These are phyloP conservation scores for Cercospora zeae-maydis DNA, from an alignment of 2,329 filamentous ascomycete species.

Conservation along the genomic window DNA sequence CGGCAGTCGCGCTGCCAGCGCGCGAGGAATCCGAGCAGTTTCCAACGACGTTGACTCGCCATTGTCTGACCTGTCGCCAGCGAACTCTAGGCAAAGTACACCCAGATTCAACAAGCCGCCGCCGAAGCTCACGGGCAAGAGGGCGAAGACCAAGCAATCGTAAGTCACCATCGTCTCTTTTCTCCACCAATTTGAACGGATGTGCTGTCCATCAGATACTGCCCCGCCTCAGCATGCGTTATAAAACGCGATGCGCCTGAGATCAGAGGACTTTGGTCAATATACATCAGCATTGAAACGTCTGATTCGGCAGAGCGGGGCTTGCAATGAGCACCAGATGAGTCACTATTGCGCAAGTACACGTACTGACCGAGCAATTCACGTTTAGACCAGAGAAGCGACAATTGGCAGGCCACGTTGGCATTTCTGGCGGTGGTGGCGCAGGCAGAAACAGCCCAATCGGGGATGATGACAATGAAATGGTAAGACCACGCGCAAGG, in stretches of 20 bases:
- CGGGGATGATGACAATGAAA: conserved; percentile 56
- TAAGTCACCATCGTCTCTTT: conserved; percentile 29
- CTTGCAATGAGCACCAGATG: conserved; percentile 15
- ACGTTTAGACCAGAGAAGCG: conserved; percentile 68
- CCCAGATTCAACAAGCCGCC: conserved; percentile 27
- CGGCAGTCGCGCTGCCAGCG: conserved; percentile 23
- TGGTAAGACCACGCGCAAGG: conserved; percentile 46
- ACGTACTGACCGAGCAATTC: conserved; percentile 28
- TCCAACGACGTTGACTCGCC: conserved; percentile 35
- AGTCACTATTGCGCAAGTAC: conserved; percentile 9
- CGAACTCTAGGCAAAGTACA: conserved; percentile 32
- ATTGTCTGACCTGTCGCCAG: conserved; percentile 34
- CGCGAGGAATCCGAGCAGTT: conserved; percentile 26
- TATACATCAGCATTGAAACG: conserved; percentile 1
- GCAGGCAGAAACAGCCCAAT: conserved; percentile 59
- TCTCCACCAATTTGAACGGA: background rate
- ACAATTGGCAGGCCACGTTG: conserved; percentile 65
- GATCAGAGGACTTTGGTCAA: background rate
- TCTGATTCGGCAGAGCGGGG: conserved; percentile 22
- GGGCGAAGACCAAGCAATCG: conserved; percentile 41
- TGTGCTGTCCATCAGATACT: background rate
- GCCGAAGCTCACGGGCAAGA: conserved; percentile 31
- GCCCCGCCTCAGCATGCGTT: background rate
- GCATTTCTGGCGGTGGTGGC: conserved; percentile 62
- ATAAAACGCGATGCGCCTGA: background rate